Evolutionary conservation across 1,284 basidiomycete genomes (phyloP), one percentile per base, ranked within the genome.

Genomic region (Cystobasidiaceae sp.): DNA sequence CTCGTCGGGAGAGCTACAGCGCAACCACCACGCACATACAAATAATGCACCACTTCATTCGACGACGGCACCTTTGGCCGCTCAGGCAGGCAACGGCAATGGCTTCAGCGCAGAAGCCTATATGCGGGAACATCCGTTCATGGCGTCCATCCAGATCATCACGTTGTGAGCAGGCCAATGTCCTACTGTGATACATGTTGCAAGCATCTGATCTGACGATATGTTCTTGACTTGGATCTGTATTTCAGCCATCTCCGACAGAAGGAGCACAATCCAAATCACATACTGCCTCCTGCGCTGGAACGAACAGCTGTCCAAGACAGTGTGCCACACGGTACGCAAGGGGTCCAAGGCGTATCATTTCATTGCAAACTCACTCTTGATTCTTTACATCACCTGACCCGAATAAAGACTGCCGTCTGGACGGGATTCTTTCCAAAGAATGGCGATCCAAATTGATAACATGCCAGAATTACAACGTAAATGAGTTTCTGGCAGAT

Each of bases 281-380:
- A 56, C 71, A 71, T 21, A 80, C 80, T 43, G 80, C 69, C 51
- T 77, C 61, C 2, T 71, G 61, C 74, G 82, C 80, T 57, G 81
- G 67, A 43, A 67, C 67, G 25, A 71, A 54, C n/a, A 82, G 50
- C 69, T 84, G 84, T 19, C 75, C 77, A 5, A 79, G 76, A 0
- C 84, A 70, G 68, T 83, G 82, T 15, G 81, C 81, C 27, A 77
- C 81, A 69, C 0, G 83, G 82, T 84, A 85, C 86, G 5, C 28
- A 6, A 28, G n/a, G n/a, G n/a, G n/a, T n/a, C n/a, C n/a, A n/a
- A n/a, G n/a, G n/a, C n/a, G n/a, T n/a, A n/a, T n/a, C n/a, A n/a
- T n/a, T n/a, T n/a, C n/a, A n/a, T n/a, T n/a, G n/a, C n/a, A n/a
- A n/a, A n/a, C n/a, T n/a, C n/a, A n/a, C n/a, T n/a, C n/a, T n/a